Base-by-base conservation (phyloP, 73 alveolate species). In the Stentor coeruleus region DNA sequence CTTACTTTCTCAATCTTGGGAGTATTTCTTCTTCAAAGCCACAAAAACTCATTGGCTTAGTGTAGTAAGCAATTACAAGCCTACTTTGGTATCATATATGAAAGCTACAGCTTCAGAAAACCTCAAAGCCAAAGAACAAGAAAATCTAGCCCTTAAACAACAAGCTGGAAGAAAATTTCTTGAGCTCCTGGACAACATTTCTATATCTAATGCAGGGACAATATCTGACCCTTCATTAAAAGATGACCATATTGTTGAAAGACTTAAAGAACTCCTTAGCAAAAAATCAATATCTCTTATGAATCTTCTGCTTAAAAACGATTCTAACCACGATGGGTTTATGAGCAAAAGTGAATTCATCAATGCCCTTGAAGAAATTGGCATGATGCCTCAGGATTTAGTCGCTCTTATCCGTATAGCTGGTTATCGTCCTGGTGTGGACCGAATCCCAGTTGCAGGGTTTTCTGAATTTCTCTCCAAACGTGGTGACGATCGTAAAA, bases 351-450 rank as follows among this genome's bases (percentile, higher is more conserved):
- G 3, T 39, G 74, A 75, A 75, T 2, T 75, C n/a, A 33, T 35
- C 15, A 75, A 20, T 37, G 83, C 38, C 35, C 72, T 75, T n/a
- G 83, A n/a, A 6, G 20, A 14, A 38, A 28, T 39, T 14, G 66
- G 77, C 14, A 20, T 75, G n/a, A 14, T 33, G 35, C 83, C 83
- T 1, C 83, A 75, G 39, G 72, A 75, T 38, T 1, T 39, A 26
- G 72, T 37, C 72, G 77, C 72, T 14, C 14, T 75, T 20, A 14
- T 75, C 15, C 26, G 83, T 14, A 40, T 75, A 28, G 83, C 83
- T 38, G 83, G 83, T 1, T 75, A 26, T 38, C 59, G 83, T 20
- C 74, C 83, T n/a, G 83, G 72, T 20, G 59, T 37, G 3, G 38
- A 15, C 15, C 38, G 15, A 38, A 75, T 75, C 39, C 35, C 59